A percentile compares a stretch with the other conserved stretches of the same genome.
These are phyloP conservation scores for Saturnispora serradocipensis DNA, from an alignment of 805 yeast species.

Conservation along the genomic window DNA sequence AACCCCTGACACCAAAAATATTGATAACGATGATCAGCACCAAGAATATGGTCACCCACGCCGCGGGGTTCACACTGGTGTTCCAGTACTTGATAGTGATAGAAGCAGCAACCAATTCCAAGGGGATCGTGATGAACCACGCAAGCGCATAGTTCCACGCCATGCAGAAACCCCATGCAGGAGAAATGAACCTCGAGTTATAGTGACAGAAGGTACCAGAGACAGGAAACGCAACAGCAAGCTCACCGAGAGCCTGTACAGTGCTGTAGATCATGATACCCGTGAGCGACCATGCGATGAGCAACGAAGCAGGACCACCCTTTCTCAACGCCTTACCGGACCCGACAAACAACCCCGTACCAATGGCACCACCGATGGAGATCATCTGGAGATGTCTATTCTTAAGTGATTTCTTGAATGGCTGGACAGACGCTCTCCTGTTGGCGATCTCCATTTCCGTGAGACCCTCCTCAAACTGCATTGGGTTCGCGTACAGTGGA, in stretches of 20 bases:
- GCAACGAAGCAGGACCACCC: conserved; percentile 65
- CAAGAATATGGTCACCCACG: conserved; percentile 45
- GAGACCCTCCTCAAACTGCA: conserved; percentile 31
- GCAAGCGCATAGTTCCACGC: conserved; percentile 46
- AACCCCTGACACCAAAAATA: conserved; percentile 51
- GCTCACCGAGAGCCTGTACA: conserved; percentile 53
- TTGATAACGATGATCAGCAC: conserved; percentile 39
- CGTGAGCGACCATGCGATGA: conserved; percentile 46
- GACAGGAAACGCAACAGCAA: conserved; percentile 50
- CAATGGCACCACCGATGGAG: conserved; percentile 73
- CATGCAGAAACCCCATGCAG: conserved; percentile 50
- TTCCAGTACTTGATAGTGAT: conserved; percentile 42
- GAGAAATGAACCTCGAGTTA: conserved; percentile 47
- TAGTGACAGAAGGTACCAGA: conserved; percentile 49
- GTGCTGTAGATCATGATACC: conserved; percentile 51
- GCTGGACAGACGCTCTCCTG: conserved; percentile 34
- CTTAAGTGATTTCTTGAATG: conserved; percentile 39
- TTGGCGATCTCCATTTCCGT: conserved; percentile 36
- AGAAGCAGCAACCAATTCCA: conserved; percentile 44
- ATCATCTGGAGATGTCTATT: conserved; percentile 67
- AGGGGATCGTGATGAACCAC: conserved; percentile 42
- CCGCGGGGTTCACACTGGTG: conserved; percentile 35
- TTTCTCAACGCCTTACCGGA: conserved; percentile 47
- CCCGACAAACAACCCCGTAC: conserved; percentile 71
- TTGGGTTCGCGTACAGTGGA: conserved; percentile 9